These are phyloP conservation scores for Protea cynaroides DNA, from an alignment of 164 flowering plant species.

Conservation along the genomic window DNA sequence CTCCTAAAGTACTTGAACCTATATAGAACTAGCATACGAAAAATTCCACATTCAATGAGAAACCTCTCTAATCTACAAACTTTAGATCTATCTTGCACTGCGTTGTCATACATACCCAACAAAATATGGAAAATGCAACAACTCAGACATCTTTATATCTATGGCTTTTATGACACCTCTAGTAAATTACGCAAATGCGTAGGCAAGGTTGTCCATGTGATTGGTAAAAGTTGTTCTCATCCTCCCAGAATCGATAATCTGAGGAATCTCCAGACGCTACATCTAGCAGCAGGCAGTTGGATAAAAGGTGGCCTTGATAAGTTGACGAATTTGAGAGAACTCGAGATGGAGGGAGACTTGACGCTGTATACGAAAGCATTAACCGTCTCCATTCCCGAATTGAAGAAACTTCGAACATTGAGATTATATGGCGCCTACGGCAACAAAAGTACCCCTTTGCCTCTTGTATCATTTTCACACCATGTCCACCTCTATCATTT, in stretches of 20 bases:
- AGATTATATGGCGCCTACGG: too few relatives aligned
- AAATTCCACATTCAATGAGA: constrained; percentile 18
- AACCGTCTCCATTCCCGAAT: background rate
- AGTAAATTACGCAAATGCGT: too few relatives aligned
- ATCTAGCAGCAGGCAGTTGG: background rate
- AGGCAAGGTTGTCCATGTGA: background rate
- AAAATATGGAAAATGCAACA: constrained; percentile 16
- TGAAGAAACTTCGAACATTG: too few relatives aligned
- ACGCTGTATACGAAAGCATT: background rate
- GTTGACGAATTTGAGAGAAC: constrained; percentile 6
- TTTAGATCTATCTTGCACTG: constrained; percentile 5
- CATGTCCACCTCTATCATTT: too few relatives aligned
- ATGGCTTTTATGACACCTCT: too few relatives aligned
- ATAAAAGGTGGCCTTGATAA: constrained; percentile 5
- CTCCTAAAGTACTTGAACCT: constrained; percentile 27
- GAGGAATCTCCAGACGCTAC: constrained; percentile 16
- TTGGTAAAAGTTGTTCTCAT: background rate
- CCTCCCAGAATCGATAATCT: constrained; percentile 4
- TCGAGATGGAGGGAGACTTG: background rate
- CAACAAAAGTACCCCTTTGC: too few relatives aligned
- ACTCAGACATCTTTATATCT: constrained; percentile 10
- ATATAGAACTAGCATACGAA: too few relatives aligned
- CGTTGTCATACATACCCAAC: background rate
- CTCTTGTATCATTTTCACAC: too few relatives aligned
- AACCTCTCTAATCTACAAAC: constrained; percentile 15